Conservation (phyloP, 2,329 filamentous ascomycete genomes). For the Diplodia scrobiculata region DNA sequence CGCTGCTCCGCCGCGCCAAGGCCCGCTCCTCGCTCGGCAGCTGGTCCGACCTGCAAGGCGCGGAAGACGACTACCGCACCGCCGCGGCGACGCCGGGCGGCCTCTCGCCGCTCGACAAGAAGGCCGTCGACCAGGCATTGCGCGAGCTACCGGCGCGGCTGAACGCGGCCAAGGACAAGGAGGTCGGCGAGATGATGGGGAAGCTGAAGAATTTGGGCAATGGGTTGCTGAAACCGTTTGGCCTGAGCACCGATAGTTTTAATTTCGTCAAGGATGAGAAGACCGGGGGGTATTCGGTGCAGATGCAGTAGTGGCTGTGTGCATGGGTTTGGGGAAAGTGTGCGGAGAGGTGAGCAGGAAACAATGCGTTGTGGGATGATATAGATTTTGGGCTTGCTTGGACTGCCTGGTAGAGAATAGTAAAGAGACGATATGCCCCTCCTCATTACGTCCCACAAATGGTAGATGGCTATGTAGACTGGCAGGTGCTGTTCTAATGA, state of each 20-base stretch:
- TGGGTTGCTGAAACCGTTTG: slow-evolving; percentile 88
- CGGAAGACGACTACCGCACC: slow-evolving; percentile 76
- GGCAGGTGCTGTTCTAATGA: too few species aligned
- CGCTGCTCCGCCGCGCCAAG: slow-evolving; percentile 75
- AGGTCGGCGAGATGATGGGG: slow-evolving; percentile 96
- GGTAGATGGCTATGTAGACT: too few species aligned
- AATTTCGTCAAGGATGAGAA: slow-evolving; percentile 89
- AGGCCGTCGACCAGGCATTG: slow-evolving; percentile 68
- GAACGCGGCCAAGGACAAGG: slow-evolving; percentile 77
- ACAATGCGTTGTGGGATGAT: neutral
- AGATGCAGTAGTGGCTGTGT: slow-evolving; percentile 61
- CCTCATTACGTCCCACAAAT: neutral
- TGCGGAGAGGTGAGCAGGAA: neutral
- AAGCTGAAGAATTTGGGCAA: slow-evolving; percentile 93
- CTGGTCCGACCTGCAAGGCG: slow-evolving; percentile 78
- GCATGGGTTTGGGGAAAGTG: too few species aligned
- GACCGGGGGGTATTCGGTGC: slow-evolving; percentile 91
- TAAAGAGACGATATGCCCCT: neutral
- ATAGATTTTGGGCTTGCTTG: neutral
- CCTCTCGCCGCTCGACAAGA: slow-evolving; percentile 66
- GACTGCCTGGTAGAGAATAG: neutral
- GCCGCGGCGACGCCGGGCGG: slow-evolving; percentile 60
- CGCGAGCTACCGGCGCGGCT: slow-evolving; percentile 66
- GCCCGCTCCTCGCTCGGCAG: slow-evolving; percentile 70
- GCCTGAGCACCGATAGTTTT: slow-evolving; percentile 90